Base-by-base conservation (phyloP, 257 asterid genomes). In the Forsythia suspensa region DNA sequence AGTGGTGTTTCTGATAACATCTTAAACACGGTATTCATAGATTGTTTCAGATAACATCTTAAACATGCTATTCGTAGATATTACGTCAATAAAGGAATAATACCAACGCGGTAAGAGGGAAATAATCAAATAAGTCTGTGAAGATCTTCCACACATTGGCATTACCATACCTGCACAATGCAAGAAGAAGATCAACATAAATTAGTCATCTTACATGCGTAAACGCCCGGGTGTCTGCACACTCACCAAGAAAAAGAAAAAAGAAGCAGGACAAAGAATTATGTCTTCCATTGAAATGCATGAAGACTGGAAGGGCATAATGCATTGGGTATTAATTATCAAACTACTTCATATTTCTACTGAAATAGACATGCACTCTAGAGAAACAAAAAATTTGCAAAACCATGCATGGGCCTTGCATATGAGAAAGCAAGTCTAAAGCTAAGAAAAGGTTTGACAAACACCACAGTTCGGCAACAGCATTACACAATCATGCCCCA, bases 81-180 rank as follows among this genome's bases (percentile, higher is more conserved):
- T n/a, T n/a, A 59, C 21, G 8, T 51, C 71, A 51, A 55, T 57
- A 42, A 44, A 73, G 44, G 36, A 41, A 38, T 63, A 36, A 52
- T 66, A 84, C 97, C 96, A 91, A 82, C 42, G 96, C 96, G 8
- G n/a, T 92, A 6, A 92, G 94, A 21, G 97, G 97, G 52, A 92
- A 85, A 80, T 89, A 89, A 85, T 91, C 96, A 52, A 91, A 92
- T 21, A 91, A 77, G 84, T 92, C 95, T 13, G 97, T 92, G 73
- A 92, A 92, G 84, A 80, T 89, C 91, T 89, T 92, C 94, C 97
- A 89, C 78, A 90, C 96, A 82, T 82, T 92, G 6, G 97, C 96
- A 71, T 87, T 92, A 70, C 96, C 96, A 86, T 92, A 92, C 79
- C 96, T 92, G 88, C 77, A 74, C 48, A 73, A 51, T 18, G 78